A percentile compares a stretch with the other conserved stretches of the same genome.
These are phyloP conservation scores for Gossypium laxum DNA, from an alignment of 441 rosid species.

Conservation along the genomic window DNA sequence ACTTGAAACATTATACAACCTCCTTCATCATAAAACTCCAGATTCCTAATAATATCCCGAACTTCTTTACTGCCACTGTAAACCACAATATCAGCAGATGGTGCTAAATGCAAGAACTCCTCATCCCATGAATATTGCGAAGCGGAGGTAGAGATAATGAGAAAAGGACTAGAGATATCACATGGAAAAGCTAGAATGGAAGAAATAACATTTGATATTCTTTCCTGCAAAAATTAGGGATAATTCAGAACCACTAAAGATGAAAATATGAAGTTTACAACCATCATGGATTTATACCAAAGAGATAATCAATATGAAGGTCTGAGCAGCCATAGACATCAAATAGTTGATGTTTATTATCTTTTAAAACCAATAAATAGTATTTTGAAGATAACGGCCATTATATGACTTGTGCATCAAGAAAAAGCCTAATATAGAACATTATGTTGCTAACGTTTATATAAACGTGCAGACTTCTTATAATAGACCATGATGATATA, in stretches of 20 bases:
- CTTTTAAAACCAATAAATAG: slow-evolving; percentile 1
- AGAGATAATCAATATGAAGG: not conserved
- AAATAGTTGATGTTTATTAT: not conserved
- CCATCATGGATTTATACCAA: not conserved
- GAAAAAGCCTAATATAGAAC: not conserved
- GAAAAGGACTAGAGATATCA: slow-evolving; percentile 32
- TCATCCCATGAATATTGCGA: slow-evolving; percentile 43
- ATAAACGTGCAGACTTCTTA: not conserved
- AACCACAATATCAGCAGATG: slow-evolving; percentile 33
- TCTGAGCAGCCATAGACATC: slow-evolving; percentile 4
- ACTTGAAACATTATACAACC: slow-evolving; percentile 40
- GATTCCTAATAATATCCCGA: slow-evolving; percentile 29
- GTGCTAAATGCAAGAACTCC: slow-evolving; percentile 32
- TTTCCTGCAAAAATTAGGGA: slow-evolving; percentile 34
- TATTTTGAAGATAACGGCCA: not conserved
- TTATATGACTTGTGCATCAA: not conserved
- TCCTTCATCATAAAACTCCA: slow-evolving; percentile 35
- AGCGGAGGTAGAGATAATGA: slow-evolving; percentile 36
- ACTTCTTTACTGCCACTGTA: slow-evolving; percentile 35
- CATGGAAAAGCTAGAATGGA: slow-evolving; percentile 30
- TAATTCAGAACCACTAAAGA: not conserved
- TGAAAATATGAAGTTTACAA: not conserved
- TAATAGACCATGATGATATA: not conserved
- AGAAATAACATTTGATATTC: slow-evolving; percentile 33
- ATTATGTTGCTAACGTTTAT: not conserved